These are phyloP conservation scores for Fusarium hostae DNA, from an alignment of 2,329 filamentous ascomycete species.

Conservation along the genomic window DNA sequence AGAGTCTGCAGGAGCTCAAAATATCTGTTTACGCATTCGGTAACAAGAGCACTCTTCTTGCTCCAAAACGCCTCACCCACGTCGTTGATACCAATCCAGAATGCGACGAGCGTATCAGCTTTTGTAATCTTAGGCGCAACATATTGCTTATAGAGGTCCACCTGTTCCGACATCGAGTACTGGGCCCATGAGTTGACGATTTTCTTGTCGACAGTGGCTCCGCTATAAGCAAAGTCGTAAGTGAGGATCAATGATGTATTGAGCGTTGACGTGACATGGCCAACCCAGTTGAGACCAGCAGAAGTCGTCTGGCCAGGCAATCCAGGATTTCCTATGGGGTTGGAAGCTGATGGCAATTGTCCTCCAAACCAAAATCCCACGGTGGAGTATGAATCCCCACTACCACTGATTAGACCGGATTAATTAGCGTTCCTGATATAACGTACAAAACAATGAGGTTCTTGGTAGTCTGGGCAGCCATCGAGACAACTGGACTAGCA, in stretches of 20 bases:
- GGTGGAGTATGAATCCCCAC: conserved; percentile 38
- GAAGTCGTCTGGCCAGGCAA: conserved; percentile 34
- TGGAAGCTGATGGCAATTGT: conserved; percentile 13
- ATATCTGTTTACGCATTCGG: conserved; percentile 23
- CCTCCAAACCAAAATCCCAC: conserved; percentile 34
- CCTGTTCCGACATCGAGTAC: conserved; percentile 34
- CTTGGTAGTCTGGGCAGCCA: neutral
- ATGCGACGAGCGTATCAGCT: conserved; percentile 11
- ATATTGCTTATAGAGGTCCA: conserved; percentile 32
- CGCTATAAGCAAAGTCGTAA: conserved; percentile 38
- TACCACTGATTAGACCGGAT: neutral
- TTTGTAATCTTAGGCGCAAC: conserved; percentile 7
- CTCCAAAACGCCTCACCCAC: conserved; percentile 37
- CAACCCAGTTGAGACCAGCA: conserved; percentile 37
- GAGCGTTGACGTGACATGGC: conserved; percentile 24
- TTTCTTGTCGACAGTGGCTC: conserved; percentile 36
- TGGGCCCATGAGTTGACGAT: conserved; percentile 33
- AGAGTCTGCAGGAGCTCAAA: conserved; percentile 31
- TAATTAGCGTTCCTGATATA: rapidly evolving
- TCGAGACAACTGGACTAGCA: neutral
- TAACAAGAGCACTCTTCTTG: conserved; percentile 18
- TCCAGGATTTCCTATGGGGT: conserved; percentile 31
- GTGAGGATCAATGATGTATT: conserved; percentile 31
- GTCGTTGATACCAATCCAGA: conserved; percentile 41
- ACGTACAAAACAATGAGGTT: conserved; percentile 25